phyloP scores from a whole-genome alignment of 2,329 filamentous ascomycete genomes.

The Sphaceloma murrayae region DNA sequence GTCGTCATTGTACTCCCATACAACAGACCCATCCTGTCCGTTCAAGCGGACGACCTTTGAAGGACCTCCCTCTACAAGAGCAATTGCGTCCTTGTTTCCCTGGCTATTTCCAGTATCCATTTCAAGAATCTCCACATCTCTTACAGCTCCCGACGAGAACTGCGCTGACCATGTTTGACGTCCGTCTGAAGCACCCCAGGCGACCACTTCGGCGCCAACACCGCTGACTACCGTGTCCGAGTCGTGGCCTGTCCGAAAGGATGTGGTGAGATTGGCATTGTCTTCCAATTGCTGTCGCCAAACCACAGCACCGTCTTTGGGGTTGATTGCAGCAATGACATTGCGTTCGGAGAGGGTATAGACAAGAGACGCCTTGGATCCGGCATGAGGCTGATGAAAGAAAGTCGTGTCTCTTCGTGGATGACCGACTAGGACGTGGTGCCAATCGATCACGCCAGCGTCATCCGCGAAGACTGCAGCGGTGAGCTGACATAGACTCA shows the following conservation, averaged over 20 bases:
- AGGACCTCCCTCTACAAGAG: constrained; percentile 50
- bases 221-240: constrained; percentile 70
- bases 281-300: constrained; percentile 73
- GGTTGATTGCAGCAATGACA: constrained; percentile 80
- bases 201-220: constrained; percentile 57
- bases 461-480: constrained; percentile 79
- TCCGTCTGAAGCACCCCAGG: constrained; percentile 78
- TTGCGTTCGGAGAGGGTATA: constrained; percentile 83
- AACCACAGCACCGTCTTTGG: constrained; percentile 69
- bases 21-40: constrained; percentile 59
- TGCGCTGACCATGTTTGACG: constrained; percentile 64
- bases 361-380: constrained; percentile 77
- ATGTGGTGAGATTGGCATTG: constrained; percentile 23
- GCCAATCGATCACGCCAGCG: constrained; percentile 84
- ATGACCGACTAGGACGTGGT: constrained; percentile 77
- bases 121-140: constrained; percentile 69
- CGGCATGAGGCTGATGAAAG: constrained; percentile 77
- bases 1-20: constrained; percentile 67
- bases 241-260: constrained; percentile 61
- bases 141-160: constrained; percentile 46
- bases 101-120: constrained; percentile 45
- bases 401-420: constrained; percentile 79
- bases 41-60: constrained; percentile 61
- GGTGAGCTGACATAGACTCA: constrained; percentile 40
- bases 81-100: constrained; percentile 57